Percentiles rank a stretch among this genome's conserved stretches.
Conservation (phyloP, 768 basidiomycete genomes). For the Rhodotorula babjevae region DNA sequence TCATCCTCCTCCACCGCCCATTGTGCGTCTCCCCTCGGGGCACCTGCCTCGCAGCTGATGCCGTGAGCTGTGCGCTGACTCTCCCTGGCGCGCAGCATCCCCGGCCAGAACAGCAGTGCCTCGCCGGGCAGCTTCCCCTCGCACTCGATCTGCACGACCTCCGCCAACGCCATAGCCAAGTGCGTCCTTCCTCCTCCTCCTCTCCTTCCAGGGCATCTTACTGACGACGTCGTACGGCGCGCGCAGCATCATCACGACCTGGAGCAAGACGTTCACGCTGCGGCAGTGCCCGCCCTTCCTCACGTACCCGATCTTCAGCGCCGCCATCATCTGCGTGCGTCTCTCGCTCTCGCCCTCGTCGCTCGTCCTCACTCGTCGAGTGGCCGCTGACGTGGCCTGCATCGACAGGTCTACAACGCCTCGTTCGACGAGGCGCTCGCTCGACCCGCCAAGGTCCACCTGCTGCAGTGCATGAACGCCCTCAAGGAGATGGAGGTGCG, state of each 20-base stretch:
- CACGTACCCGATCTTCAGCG: constrained; percentile 45
- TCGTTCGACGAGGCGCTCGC: constrained; percentile 38
- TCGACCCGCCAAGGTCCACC: constrained; percentile 33
- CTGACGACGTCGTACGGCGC: fast-evolving
- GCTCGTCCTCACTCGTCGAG: background rate
- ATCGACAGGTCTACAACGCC: constrained; percentile 39
- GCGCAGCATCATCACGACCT: constrained; percentile 39
- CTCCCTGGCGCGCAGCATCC: constrained; percentile 28
- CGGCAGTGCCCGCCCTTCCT: constrained; percentile 43
- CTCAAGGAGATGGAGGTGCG: constrained; percentile 42
- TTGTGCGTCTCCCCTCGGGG: constrained; percentile 43
- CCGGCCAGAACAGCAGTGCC: constrained; percentile 31
- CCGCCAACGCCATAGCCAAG: constrained; percentile 44
- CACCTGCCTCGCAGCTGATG: too few relatives aligned
- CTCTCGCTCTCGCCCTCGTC: background rate
- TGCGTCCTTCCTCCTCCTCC: background rate
- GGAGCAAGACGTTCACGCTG: constrained; percentile 41
- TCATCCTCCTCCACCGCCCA: constrained; percentile 46
- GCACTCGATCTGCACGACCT: constrained; percentile 43
- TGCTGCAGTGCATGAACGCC: constrained; percentile 39
- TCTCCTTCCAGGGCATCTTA: too few relatives aligned
- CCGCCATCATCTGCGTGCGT: constrained; percentile 43
- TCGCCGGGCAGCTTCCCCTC: constrained; percentile 36
- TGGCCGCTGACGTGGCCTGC: background rate
- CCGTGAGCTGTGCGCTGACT: too few relatives aligned